Evolutionary conservation across 139 green algal species (phyloP).

Genomic region (Chlamydomonas sp.): DNA sequence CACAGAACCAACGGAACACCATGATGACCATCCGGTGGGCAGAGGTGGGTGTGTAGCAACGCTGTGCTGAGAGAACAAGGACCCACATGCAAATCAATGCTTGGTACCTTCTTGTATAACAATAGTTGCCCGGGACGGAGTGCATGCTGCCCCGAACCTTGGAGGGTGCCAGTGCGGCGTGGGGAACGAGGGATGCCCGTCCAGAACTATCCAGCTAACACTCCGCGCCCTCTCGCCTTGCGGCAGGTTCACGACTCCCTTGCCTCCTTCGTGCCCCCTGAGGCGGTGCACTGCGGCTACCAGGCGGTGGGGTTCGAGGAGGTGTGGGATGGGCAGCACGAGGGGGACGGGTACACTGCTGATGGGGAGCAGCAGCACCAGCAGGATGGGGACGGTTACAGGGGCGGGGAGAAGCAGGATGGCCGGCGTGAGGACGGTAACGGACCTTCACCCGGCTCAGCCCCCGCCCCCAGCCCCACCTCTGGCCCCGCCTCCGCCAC

Average conservation of each 20-base stretch:
- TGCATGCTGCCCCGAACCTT: too few species aligned
- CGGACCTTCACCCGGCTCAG: too few species aligned
- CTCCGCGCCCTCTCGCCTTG: background rate
- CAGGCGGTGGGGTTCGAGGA: conserved; percentile 43
- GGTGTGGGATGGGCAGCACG: background rate
- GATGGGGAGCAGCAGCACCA: background rate
- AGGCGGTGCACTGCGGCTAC: conserved; percentile 46
- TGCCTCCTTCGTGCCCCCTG: conserved; percentile 12
- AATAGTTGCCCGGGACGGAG: too few species aligned
- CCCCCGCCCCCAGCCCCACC: too few species aligned
- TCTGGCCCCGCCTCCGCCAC: too few species aligned
- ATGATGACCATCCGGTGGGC: conserved; percentile 54
- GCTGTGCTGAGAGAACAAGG: background rate
- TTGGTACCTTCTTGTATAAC: background rate
- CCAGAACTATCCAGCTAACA: background rate
- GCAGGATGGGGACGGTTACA: too few species aligned
- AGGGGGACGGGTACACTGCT: background rate
- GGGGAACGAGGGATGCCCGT: background rate
- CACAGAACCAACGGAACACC: too few species aligned
- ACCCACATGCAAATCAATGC: background rate
- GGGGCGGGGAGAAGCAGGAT: too few species aligned
- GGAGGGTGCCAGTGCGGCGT: background rate
- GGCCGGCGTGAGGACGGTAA: too few species aligned
- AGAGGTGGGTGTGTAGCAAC: background rate
- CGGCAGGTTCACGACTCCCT: conserved; percentile 37